Percentiles rank a stretch among this genome's conserved stretches.
These are phyloP conservation scores for Citrus sp. DNA, from an alignment of 345 rosid species.

Conservation along the genomic window DNA sequence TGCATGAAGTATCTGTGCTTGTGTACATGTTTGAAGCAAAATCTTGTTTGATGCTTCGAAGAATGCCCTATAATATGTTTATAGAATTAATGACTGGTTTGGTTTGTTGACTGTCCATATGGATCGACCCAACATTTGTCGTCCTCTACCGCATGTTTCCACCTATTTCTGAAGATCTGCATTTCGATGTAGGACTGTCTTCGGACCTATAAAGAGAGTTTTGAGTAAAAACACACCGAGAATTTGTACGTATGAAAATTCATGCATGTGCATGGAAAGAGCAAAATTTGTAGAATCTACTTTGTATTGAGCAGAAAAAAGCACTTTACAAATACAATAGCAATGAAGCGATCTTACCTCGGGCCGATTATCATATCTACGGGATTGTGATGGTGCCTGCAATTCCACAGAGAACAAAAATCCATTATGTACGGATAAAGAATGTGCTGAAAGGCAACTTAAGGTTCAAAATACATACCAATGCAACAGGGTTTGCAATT, in stretches of 20 bases:
- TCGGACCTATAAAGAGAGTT: constrained; percentile 52
- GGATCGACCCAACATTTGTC: constrained; percentile 94
- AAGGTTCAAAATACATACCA: constrained; percentile 18
- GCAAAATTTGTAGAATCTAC: background rate
- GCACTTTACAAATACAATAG: background rate
- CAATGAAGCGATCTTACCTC: constrained; percentile 38
- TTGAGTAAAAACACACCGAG: background rate
- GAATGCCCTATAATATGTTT: background rate
- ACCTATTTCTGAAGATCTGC: constrained; percentile 63
- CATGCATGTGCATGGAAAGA: background rate
- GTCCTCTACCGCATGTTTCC: constrained; percentile 55
- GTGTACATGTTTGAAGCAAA: background rate
- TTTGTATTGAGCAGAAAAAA: background rate
- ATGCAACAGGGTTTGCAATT: background rate
- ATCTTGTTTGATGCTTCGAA: background rate
- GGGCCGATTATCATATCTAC: constrained; percentile 50
- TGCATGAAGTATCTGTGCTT: background rate
- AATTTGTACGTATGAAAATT: too few species aligned
- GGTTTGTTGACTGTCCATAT: constrained; percentile 26
- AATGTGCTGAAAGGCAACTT: constrained; percentile 14
- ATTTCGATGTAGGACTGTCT: constrained; percentile 68
- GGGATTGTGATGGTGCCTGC: constrained; percentile 44
- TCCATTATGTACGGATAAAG: background rate
- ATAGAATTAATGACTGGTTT: constrained; percentile 17
- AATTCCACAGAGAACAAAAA: constrained; percentile 5